Evolutionary conservation across 768 basidiomycete genomes (phyloP), one percentile per base, ranked within the genome.

Genomic region (Tulasnella sp.): DNA sequence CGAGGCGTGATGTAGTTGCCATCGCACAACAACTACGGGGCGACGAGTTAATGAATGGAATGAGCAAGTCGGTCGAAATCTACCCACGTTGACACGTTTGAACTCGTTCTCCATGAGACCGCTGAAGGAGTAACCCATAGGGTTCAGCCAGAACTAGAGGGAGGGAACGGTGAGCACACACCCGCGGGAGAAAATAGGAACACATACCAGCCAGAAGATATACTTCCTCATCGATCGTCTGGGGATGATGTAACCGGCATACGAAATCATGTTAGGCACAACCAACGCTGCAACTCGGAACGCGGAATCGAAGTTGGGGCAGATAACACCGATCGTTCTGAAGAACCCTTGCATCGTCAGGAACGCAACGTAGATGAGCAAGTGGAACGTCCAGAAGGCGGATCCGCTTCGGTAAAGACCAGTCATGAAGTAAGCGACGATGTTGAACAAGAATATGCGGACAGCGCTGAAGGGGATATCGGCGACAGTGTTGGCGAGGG

Each of bases 51-150:
- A 58, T 36, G 19, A 54, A 27, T 41, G 3, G 21, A 8, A 29
- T 6, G 25, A 31, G n/a, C 31, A 43, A 29, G 57, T 59, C 56
- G 35, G 58, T 34, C 27, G 46, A 62, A 11, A 49, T n/a, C n/a
- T 62, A 21, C 72, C 62, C 65, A 84, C 83, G 17, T 75, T 67
- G 34, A 81, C 78, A 15, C 79, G 78, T 73, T 74, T 78, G 69
- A 91, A 90, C 67, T 94, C 90, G 67, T 92, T 92, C 68, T 84
- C 81, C 81, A 93, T 84, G 35, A 77, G 72, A 2, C 79, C 81
- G 62, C 84, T 78, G 76, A 85, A 91, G 0, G 79, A 81, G 70
- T 86, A 90, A 1, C 78, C 69, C 49, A 91, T 69, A 0, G 90
- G 90, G 64, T 92, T 83, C 59, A 89, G 65, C 67, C 90, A 90